phyloP scores from a whole-genome alignment of 2,329 filamentous ascomycete species.

The Chaetomiaceae sp. region DNA sequence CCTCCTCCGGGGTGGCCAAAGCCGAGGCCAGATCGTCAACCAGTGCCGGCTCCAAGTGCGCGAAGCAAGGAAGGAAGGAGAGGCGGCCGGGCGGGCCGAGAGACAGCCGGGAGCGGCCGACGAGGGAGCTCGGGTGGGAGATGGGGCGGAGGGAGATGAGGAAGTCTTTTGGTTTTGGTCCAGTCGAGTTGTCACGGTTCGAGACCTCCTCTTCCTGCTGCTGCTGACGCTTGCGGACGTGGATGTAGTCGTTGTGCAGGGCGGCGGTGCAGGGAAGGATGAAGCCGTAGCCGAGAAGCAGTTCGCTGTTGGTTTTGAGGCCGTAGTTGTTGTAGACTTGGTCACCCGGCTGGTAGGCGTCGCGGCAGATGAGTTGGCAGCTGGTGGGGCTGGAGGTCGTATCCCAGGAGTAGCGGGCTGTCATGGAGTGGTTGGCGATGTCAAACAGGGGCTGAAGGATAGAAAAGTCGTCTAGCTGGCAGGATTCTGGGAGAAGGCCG shows the following conservation, averaged over 20 bases:
- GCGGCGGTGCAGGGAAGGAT: constrained; percentile 44
- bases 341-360: constrained; percentile 46
- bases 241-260: constrained; percentile 58
- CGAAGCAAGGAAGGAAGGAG: constrained; percentile 37
- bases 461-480: constrained; percentile 57
- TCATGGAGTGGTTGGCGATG: constrained; percentile 65
- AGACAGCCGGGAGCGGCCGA: constrained; percentile 40
- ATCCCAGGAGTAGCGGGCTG: constrained; percentile 57
- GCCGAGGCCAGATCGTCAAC: constrained; percentile 43
- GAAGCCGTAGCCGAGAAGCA: constrained; percentile 62
- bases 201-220: constrained; percentile 5
- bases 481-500: constrained; percentile 32
- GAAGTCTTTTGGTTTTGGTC: constrained; percentile 39
- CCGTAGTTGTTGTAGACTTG: constrained; percentile 70
- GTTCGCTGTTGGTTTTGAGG: constrained; percentile 67
- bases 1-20: constrained; percentile 25
- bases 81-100: constrained; percentile 24
- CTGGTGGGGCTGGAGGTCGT: constrained; percentile 36
- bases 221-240: constrained; percentile 46
- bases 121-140: constrained; percentile 43
- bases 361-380: constrained; percentile 43
- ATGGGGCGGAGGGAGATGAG: constrained; percentile 51
- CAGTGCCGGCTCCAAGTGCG: constrained; percentile 50
- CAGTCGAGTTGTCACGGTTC: neutral
- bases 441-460: constrained; percentile 68